Base-by-base conservation (phyloP, 495 filamentous ascomycete genomes). In the Immersiella caudata region DNA sequence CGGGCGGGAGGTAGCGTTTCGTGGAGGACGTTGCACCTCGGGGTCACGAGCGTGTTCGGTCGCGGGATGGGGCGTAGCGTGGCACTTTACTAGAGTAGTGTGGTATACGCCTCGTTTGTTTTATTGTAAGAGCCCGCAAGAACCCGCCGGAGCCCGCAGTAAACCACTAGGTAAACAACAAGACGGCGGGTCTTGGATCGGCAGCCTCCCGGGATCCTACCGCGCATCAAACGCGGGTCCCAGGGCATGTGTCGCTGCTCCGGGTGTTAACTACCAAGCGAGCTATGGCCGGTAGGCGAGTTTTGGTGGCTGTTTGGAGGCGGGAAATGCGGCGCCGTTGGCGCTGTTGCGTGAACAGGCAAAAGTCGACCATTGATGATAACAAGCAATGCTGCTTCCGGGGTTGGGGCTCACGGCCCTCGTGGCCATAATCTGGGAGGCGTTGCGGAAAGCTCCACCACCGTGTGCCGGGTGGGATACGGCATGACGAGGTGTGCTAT, bases 391-490 rank as follows among this genome's bases (percentile, higher is more conserved):
- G 26, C 26, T 59, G n/a, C 57, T 24, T 26, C 54, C 6, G 56
- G 9, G 56, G 56, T 20, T 16, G 16, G 14, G 56, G 27, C 26
- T 33, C 11, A 20, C 26, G 6, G 25, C 21, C 56, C 56, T 59
- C 56, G 56, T 59, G 56, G 56, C 56, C 25, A 26, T 16, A 59
- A 59, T 59, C 56, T 59, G 56, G 20, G 21, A 21, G 21, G 24
- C 51, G n/a, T 14, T 6, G 57, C 18, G 26, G 57, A 59, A 27
- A 59, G 40, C 40, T 18, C 40, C 40, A 46, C 40, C 40, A 12
- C 40, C 33, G 57, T 18, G 18, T 59, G 27, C 57, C 18, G 16
- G 57, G 27, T 33, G 27, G 18, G 57, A 27, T n/a, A 27, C 55
- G 55, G 55, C 25, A 57, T 57, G 24, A 16, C 57, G n/a, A 59